These are phyloP conservation scores for Anisodus acutangulus DNA, from an alignment of 257 asterid genomes.

Conservation along the genomic window DNA sequence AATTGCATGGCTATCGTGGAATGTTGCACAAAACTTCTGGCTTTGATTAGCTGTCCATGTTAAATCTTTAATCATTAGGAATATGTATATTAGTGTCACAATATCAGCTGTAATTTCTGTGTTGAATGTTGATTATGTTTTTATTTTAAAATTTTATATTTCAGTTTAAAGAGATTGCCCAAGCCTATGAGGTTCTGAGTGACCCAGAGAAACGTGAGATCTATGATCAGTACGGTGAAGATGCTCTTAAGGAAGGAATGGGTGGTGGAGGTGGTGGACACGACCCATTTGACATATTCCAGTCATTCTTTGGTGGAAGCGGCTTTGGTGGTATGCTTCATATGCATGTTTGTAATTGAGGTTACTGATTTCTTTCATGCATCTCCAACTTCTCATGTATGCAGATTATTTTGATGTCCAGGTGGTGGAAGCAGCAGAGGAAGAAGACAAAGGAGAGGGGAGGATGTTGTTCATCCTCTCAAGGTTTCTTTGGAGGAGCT, in stretches of 20 bases:
- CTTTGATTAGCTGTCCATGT: neutral
- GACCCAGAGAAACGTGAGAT: constrained; percentile 41
- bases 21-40: neutral
- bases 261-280: constrained; percentile 40
- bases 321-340: constrained; percentile 33
- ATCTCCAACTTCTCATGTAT: neutral
- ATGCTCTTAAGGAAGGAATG: constrained; percentile 41
- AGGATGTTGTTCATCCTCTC: constrained; percentile 40
- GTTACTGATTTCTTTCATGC: neutral
- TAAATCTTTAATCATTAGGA: neutral
- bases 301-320: constrained; percentile 37
- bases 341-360: neutral
- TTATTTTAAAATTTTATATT: neutral
- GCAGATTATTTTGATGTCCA: neutral
- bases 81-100: neutral
- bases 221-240: constrained; percentile 43
- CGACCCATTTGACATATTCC: constrained; percentile 42
- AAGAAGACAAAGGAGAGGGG: constrained; percentile 39
- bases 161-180: constrained; percentile 40
- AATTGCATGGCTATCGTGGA: neutral
- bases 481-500: constrained; percentile 43
- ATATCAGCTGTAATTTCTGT: neutral
- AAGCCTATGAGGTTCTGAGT: constrained; percentile 36
- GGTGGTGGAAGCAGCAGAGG: constrained; percentile 43
- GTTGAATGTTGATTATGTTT: neutral